Percentiles rank a stretch among this genome's conserved stretches.
Evolutionary conservation across 148 eudicot genomes (phyloP).

Genomic region (Simmondsia chinensis): DNA sequence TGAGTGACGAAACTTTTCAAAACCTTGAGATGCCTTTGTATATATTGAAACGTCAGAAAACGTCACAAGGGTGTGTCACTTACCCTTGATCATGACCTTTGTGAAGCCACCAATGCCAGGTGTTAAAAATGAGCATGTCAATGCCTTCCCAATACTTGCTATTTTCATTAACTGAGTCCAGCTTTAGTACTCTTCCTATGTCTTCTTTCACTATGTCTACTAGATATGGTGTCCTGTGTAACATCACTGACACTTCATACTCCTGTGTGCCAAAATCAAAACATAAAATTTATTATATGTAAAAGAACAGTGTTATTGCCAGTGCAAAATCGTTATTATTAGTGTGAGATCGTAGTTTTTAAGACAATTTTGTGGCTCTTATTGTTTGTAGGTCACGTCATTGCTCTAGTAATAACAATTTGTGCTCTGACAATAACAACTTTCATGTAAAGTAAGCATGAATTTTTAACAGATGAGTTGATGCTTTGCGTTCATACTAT

Average conservation of each 20-base stretch:
- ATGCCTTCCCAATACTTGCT: constrained; percentile 47
- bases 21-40: too few relatives aligned
- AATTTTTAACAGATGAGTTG: too few relatives aligned
- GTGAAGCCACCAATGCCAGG: constrained; percentile 80
- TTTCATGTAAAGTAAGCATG: too few relatives aligned
- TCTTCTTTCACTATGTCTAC: constrained; percentile 39
- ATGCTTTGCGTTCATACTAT: too few relatives aligned
- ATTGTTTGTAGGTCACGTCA: too few relatives aligned
- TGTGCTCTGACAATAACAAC: too few relatives aligned
- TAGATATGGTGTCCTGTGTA: constrained; percentile 17
- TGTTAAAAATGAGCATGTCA: constrained; percentile 50
- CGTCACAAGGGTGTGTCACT: background rate
- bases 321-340: too few relatives aligned
- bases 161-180: constrained; percentile 30
- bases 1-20: too few relatives aligned
- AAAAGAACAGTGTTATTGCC: too few relatives aligned
- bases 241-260: constrained; percentile 16
- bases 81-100: constrained; percentile 36
- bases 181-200: constrained; percentile 32
- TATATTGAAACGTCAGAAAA: background rate
- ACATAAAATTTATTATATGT: background rate
- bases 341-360: background rate
- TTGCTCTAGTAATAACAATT: too few relatives aligned
- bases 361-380: too few relatives aligned
- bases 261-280: constrained; percentile 6